Base-by-base conservation (phyloP, 1,284 basidiomycete genomes). In the Tranzscheliella williamsii region DNA sequence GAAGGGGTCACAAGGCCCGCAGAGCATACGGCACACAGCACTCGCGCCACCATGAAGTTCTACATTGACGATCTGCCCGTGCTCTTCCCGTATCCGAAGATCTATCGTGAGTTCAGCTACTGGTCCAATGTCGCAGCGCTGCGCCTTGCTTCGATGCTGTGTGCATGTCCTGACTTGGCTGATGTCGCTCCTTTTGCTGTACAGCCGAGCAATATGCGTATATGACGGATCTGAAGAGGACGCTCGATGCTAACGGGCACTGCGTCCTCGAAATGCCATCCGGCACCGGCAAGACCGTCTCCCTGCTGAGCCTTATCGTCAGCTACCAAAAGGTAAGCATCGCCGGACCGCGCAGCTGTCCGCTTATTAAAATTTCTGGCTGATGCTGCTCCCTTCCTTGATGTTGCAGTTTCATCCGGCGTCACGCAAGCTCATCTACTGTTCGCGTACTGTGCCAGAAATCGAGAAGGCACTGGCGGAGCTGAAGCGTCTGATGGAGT, bases 191-290 rank as follows among this genome's bases (percentile, higher is more conserved):
- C n/a, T n/a, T n/a, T n/a, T n/a, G n/a, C 26, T 9, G 9, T 29
- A 29, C 35, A 44, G 27, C 76, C 88, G 94, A 97, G 77, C 94
- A 97, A 85, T 97, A 93, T 85, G 87, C 90, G 31, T 98, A 98
- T 78, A 97, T 98, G 92, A 92, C 91, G 79, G 94, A 98, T 80
- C 83, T 98, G 67, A 98, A 98, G 79, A 84, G 91, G 70, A 94
- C 94, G 5, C 84, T 98, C 18, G 95, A 98, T 80, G 92, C 92
- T 84, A 73, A 75, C 34, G 85, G 95, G 39, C 95, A 99, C 71
- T 96, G 95, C 78, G 91, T 98, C 16, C 84, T 99, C 24, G 95
- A 99, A 81, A 98, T 98, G 95, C 95, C 95, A 57, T 98, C 95
- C 11, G 95, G 95, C 13, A 99, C 95, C 27, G 95, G 95, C 17